Base-by-base conservation (phyloP, 768 basidiomycete species). In the Boletellus sp. region DNA sequence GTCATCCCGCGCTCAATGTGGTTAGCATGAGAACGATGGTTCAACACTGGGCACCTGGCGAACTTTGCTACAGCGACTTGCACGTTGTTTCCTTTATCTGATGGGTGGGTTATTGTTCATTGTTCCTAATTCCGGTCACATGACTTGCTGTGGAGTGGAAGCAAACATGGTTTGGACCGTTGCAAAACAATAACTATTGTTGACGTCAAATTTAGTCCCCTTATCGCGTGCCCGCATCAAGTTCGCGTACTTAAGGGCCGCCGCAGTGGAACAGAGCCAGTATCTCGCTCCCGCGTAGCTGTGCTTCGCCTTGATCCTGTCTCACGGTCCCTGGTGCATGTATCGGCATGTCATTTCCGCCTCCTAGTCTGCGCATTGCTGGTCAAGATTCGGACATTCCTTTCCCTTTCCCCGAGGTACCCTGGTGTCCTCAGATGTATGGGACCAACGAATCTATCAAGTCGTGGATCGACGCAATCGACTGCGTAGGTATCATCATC, bases 121-220 rank as follows among this genome's bases (percentile, higher is more conserved):
- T 47, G 48, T 53, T 34, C 33, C 22, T 41, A 22, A 15, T 10
- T 3, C 33, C 12, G 6, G 23, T 46, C 68, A 68, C 59, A 64
- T 68, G 66, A 59, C 13, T 17, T 13, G 28, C 28, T 28, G 28
- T 28, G 28, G 1, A 28, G 28, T 28, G 9, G 28, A 7, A 15
- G 24, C 12, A 44, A 9, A n/a, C n/a, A 22, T 32, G 42, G 15
- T 38, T 28, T 16, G 24, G 11, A 10, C 34, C 50, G 22, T 24
- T 28, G 33, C 40, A 58, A 42, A 37, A 68, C 59, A 58, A 64
- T 67, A 58, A 37, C 48, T 53, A 64, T 68, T 68, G 62, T 70
- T 51, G 42, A 41, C 16, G 47, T 50, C 51, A 51, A 45, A 38
- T 36, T 44, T 42, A 47, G 51, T 42, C 50, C 38, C 50, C 44